These are phyloP conservation scores for Fragaria iinumae DNA, from an alignment of 306 rosid species.

Conservation along the genomic window DNA sequence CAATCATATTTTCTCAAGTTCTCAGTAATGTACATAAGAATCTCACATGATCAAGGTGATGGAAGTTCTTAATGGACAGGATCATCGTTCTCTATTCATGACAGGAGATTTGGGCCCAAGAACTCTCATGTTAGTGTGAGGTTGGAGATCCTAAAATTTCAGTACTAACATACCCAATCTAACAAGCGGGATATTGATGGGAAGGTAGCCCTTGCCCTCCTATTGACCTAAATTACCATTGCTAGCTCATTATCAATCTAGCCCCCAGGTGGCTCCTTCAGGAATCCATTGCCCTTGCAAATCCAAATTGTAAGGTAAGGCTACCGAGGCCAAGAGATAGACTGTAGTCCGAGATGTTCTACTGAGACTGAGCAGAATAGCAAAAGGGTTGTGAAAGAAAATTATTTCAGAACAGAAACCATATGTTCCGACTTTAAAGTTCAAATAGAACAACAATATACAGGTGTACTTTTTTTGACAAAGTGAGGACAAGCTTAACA, in stretches of 20 bases:
- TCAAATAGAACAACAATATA: background rate
- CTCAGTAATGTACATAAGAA: no score
- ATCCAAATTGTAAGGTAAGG: background rate
- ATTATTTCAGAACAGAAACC: background rate
- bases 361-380: background rate
- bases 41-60: no score
- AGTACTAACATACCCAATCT: background rate
- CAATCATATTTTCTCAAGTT: constrained; percentile 21
- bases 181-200: background rate
- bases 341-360: background rate
- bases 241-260: background rate
- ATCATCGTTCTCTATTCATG: background rate
- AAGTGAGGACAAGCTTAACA: background rate
- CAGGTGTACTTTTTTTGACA: background rate
- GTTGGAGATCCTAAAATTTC: background rate
- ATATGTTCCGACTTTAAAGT: background rate
- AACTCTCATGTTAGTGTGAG: background rate
- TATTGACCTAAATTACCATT: background rate
- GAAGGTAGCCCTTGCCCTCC: background rate
- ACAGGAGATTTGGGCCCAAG: background rate
- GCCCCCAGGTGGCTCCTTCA: background rate
- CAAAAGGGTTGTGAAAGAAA: background rate
- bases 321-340: background rate
- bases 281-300: background rate
- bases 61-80: background rate